Evolutionary conservation across 2,329 filamentous ascomycete species (phyloP), one percentile per base, ranked within the genome.

Genomic region (Canariomyces notabilis): DNA sequence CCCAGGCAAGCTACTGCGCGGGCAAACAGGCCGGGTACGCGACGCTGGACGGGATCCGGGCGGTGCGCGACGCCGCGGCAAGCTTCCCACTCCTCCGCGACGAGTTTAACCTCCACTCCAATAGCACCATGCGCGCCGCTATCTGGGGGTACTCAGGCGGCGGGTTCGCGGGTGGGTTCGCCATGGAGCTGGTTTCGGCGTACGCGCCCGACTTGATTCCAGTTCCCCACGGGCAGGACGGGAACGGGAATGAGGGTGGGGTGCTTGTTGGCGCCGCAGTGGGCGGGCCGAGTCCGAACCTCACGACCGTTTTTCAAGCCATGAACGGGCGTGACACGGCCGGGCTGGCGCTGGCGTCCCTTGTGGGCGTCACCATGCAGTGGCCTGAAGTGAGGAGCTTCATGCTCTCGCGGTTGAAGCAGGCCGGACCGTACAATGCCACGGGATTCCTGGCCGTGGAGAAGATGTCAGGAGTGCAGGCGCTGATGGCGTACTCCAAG

Each of bases 1-100:
- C 69, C 2, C 58, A 59, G 12, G 71, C 69, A 1, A 64, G 70
- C 2, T 76, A 71, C 52, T 56, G 64, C 1, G 66, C 68, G 9
- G 69, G 69, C 37, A 58, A 61, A 6, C 60, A 67, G 14, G 66
- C 65, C 4, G 71, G 69, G 0, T 63, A 74, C 26, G 65, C 68
- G 0, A 68, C 65, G 12, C 60, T 74, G 12, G 68, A 75, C 51
- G 65, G 65, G 6, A 60, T 74, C 12, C 67, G 71, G 16, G 71
- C 70, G 0, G 67, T 65, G 4, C 26, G 26, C 4, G 9, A 29
- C 4, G 26, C 26, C 4, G 26, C 26, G 9, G 26, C 26, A n/a
- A n/a, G n/a, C 26, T 29, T 12, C 4, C 26, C 26, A 12, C 26
- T 5, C 9, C 26, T 29, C 26, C n/a, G n/a, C n/a, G 8, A 8